Conservation (phyloP, 768 basidiomycete genomes). For the Mycena metata region DNA sequence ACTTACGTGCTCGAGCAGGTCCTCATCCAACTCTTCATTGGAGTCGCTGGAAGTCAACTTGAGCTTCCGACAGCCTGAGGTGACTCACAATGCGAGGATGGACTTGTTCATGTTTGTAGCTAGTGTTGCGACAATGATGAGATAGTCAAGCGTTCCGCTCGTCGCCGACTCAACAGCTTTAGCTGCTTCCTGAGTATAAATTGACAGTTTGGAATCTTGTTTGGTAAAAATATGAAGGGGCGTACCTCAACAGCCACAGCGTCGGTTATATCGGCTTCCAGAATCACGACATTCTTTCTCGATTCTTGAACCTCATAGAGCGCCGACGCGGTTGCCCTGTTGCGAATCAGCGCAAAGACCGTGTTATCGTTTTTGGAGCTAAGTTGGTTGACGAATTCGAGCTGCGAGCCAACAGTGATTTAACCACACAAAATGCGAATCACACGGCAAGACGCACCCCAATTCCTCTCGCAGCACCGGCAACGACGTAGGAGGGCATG, state of each 20-base stretch:
- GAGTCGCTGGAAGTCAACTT: slow-evolving; percentile 26
- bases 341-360: slow-evolving; percentile 31
- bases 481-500: slow-evolving; percentile 31
- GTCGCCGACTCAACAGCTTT: slow-evolving; percentile 23
- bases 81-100: slow-evolving; percentile 29
- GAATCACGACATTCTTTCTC: slow-evolving; percentile 19
- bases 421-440: slow-evolving; percentile 22
- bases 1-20: slow-evolving; percentile 28
- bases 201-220: slow-evolving; percentile 18
- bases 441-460: slow-evolving; percentile 23
- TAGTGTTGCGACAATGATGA: slow-evolving; percentile 28
- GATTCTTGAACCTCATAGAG: slow-evolving; percentile 29
- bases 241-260: slow-evolving; percentile 29
- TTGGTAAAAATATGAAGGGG: slow-evolving; percentile 23
- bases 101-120: slow-evolving; percentile 28
- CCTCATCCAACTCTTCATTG: slow-evolving; percentile 27
- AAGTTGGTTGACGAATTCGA: slow-evolving; percentile 34
- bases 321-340: slow-evolving; percentile 23
- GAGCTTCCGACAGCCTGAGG: slow-evolving; percentile 23
- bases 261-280: slow-evolving; percentile 31
- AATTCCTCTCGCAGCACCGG: slow-evolving; percentile 32
- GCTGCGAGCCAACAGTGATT: slow-evolving; percentile 16
- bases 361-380: slow-evolving; percentile 29
- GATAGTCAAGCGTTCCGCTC: slow-evolving; percentile 31
- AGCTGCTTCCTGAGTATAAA: slow-evolving; percentile 24